phyloP scores from a whole-genome alignment of 306 rosid genomes.

The Glycine tomentella region DNA sequence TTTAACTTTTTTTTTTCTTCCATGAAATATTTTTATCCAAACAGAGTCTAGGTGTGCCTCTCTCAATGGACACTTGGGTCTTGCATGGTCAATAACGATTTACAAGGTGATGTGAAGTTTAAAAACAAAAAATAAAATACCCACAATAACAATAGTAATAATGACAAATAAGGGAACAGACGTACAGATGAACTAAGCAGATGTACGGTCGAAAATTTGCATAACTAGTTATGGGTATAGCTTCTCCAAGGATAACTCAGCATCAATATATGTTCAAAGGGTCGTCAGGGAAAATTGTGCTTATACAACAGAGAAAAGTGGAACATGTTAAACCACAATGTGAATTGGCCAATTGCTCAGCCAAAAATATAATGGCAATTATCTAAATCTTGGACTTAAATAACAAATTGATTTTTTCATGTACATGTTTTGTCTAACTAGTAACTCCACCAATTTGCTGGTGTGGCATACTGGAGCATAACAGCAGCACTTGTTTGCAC shows the following conservation, averaged over 20 bases:
- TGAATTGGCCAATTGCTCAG: conserved; percentile 50
- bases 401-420: conserved; percentile 60
- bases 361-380: conserved; percentile 49
- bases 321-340: conserved; percentile 47
- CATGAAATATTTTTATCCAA: no score
- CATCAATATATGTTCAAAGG: conserved; percentile 29
- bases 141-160: neutral
- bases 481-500: conserved; percentile 49
- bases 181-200: neutral
- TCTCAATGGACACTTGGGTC: no score
- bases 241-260: conserved; percentile 37
- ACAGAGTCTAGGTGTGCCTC: no score
- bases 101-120: no score
- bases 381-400: conserved; percentile 52
- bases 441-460: conserved; percentile 52
- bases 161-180: neutral
- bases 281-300: conserved; percentile 51
- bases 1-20: no score
- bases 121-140: no score
- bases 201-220: neutral
- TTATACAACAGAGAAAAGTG: conserved; percentile 51
- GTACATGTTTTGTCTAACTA: conserved; percentile 60
- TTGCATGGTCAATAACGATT: no score
- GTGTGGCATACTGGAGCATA: conserved; percentile 45
- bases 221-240: neutral